These are phyloP conservation scores for Starmerella sp. DNA, from an alignment of 805 yeast species.

Conservation along the genomic window DNA sequence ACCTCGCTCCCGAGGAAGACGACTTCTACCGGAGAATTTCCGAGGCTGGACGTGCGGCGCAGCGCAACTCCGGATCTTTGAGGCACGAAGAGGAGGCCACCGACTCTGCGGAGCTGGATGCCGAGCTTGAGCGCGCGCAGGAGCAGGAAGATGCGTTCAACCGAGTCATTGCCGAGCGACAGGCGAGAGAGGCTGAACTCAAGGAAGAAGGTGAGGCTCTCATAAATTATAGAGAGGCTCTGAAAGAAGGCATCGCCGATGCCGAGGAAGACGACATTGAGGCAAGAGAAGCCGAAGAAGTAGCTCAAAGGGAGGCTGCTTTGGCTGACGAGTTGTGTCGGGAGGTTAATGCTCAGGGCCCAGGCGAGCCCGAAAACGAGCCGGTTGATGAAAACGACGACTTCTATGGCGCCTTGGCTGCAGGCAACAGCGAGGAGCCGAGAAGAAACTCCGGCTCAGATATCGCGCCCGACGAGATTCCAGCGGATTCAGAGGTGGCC, in stretches of 20 bases:
- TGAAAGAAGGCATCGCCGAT: neutral
- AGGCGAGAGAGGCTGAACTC: neutral
- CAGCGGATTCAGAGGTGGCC: neutral
- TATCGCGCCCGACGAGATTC: neutral
- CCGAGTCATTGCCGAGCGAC: neutral
- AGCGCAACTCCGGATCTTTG: neutral
- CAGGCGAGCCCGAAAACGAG: neutral
- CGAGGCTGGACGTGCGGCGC: neutral
- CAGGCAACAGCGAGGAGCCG: neutral
- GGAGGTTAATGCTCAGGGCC: neutral
- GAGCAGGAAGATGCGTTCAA: neutral
- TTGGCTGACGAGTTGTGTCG: neutral
- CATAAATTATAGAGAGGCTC: neutral
- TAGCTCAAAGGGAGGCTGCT: neutral
- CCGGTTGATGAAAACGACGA: conserved; percentile 5
- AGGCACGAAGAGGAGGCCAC: neutral
- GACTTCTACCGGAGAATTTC: conserved; percentile 2
- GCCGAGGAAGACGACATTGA: neutral
- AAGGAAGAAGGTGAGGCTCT: neutral
- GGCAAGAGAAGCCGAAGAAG: neutral
- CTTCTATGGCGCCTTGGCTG: conserved; percentile 5
- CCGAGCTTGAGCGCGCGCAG: neutral
- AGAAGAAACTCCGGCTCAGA: neutral
- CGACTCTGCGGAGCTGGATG: neutral
- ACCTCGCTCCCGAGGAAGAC: neutral